Percentiles rank a stretch among this genome's conserved stretches.
Conservation (phyloP, 78 protist genomes). For the Speleostelium caveatum region DNA sequence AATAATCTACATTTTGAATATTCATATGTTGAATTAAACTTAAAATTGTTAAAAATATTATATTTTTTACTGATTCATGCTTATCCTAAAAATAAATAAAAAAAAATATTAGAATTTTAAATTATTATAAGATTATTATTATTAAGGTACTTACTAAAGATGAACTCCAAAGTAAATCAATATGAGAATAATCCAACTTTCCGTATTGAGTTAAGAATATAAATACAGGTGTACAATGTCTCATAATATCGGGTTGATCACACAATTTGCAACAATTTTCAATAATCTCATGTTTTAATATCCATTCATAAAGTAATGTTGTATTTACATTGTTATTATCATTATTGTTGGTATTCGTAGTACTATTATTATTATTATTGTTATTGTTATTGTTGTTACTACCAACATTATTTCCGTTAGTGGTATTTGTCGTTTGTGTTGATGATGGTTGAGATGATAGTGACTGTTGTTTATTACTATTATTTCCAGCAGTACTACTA, state of each 20-base stretch:
- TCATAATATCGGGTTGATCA: constrained; percentile 74
- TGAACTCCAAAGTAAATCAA: constrained; percentile 51
- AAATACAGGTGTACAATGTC: constrained; percentile 59
- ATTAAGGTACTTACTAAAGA: not conserved
- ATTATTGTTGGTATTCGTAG: not conserved
- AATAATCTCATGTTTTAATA: constrained; percentile 51
- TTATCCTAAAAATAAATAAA: too few species aligned
- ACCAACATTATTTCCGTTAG: not conserved
- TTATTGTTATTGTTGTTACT: not conserved
- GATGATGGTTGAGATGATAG: not conserved
- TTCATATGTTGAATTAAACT: not conserved
- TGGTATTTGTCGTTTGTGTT: not conserved
- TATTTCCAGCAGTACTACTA: not conserved
- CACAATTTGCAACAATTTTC: constrained; percentile 57
- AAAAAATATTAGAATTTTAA: not conserved
- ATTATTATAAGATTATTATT: not conserved
- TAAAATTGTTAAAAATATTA: constrained; percentile 28
- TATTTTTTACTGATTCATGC: constrained; percentile 63
- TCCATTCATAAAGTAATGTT: constrained; percentile 53
- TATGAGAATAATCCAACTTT: constrained; percentile 8
- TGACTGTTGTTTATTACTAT: not conserved
- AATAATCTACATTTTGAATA: constrained; percentile 29
- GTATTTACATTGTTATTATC: constrained; percentile 17
- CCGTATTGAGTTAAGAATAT: constrained; percentile 43
- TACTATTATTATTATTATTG: constrained; percentile 14